Conservation (phyloP, 2,329 filamentous ascomycete genomes). For the Colletotrichum sojae region DNA sequence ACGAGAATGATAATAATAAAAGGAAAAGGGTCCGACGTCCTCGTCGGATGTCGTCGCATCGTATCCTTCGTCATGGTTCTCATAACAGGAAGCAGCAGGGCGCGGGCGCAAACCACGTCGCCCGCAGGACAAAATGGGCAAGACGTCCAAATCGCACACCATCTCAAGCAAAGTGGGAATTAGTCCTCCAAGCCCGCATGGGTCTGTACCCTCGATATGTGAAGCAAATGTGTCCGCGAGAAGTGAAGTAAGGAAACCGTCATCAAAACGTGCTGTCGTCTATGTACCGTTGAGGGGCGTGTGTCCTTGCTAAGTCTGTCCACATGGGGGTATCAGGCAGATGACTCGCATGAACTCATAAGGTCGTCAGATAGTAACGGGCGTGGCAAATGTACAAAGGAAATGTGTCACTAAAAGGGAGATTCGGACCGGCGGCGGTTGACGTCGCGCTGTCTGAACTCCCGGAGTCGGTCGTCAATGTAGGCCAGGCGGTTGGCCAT, state of each 20-base stretch:
- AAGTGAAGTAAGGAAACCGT: constrained; percentile 33
- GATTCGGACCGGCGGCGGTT: constrained; percentile 64
- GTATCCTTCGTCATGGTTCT: constrained; percentile 38
- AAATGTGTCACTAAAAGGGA: constrained; percentile 55
- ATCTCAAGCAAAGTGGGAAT: constrained; percentile 30
- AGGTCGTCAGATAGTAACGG: constrained; percentile 39
- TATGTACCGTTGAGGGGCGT: constrained; percentile 36
- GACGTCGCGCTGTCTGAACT: constrained; percentile 62
- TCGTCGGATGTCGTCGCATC: constrained; percentile 37
- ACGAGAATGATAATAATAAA: constrained; percentile 3
- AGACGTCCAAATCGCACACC: constrained; percentile 27
- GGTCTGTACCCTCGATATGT: constrained; percentile 34
- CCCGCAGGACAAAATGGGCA: constrained; percentile 7
- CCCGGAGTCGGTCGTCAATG: constrained; percentile 70
- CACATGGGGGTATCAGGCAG: constrained; percentile 35
- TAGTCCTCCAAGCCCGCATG: constrained; percentile 34
- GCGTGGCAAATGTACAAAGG: constrained; percentile 45
- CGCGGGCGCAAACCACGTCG: constrained; percentile 14
- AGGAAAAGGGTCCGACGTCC: constrained; percentile 24
- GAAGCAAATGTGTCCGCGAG: constrained; percentile 38
- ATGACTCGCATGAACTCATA: constrained; percentile 37
- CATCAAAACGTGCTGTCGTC: constrained; percentile 40
- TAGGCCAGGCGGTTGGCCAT: constrained; percentile 69
- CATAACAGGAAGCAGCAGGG: constrained; percentile 24
- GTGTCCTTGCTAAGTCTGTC: constrained; percentile 38